Evolutionary conservation across 2,329 filamentous ascomycete species (phyloP), one percentile per base, ranked within the genome.

Genomic region (Aspergillus latus): DNA sequence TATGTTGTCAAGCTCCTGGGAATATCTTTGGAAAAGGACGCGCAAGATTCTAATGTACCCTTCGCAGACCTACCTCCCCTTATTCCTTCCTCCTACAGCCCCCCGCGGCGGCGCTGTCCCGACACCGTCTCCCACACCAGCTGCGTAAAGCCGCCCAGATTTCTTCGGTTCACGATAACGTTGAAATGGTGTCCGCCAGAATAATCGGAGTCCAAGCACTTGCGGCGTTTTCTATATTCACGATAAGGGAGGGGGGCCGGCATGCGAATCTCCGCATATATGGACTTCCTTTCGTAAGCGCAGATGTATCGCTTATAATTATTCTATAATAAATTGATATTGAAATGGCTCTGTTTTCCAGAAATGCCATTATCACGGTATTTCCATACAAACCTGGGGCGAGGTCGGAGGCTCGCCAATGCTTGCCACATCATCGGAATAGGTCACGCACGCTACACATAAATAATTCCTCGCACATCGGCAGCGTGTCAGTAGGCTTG

Each of bases 51-150:
- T 67, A 60, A 62, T 62, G 32, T 37, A 42, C 11, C 2, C 9
- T 11, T n/a, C 77, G 32, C 59, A 79, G 84, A 81, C 82, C 43
- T 88, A 88, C 66, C 80, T 88, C 72, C 84, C 84, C 13, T 75
- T 88, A 50, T 86, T 88, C 72, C 69, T 88, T 54, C 85, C 85
- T 49, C 82, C 84, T 10, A 70, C 78, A 45, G 71, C 75, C 30
- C 70, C 60, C 34, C 57, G 58, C 15, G 64, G 62, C 47, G 61
- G 60, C 49, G 61, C 64, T 21, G 81, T 81, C 39, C 75, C 79
- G 60, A 74, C 79, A 29, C 75, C 81, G 30, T 68, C 79, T 58
- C 77, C 81, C 30, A 75, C 73, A 42, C 60, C 58, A 37, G 59
- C 60, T 32, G 54, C 63, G 36, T 65, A 49, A 53, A 48, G 42